Percentiles rank a stretch among this genome's conserved stretches.
Conservation (phyloP, 805 yeast species). For the Candida nonsorbophila region DNA sequence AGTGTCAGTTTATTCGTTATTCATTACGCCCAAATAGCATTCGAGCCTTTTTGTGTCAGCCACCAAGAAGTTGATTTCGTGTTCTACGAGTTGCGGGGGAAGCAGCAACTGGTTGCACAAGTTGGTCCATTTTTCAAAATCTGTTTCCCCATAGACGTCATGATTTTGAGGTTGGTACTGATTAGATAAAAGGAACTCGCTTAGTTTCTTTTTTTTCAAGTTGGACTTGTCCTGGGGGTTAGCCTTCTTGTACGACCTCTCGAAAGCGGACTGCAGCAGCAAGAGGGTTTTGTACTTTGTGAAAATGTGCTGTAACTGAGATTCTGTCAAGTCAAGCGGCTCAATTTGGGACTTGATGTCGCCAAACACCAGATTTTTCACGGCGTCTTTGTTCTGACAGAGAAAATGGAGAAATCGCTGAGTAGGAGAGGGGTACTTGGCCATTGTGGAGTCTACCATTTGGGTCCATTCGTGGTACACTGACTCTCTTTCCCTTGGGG, state of each 20-base stretch:
- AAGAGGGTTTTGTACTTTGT: constrained; percentile 22
- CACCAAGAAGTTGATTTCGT: constrained; percentile 29
- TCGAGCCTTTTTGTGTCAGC: constrained; percentile 35
- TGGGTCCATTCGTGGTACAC: constrained; percentile 22
- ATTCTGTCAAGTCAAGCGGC: no score
- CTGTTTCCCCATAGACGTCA: constrained; percentile 5
- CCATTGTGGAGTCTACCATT: neutral
- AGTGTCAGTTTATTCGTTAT: no score
- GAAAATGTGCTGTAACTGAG: constrained; percentile 14
- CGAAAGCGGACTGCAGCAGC: constrained; percentile 22
- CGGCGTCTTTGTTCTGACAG: constrained; percentile 23
- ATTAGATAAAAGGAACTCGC: constrained; percentile 12
- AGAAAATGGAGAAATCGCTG: constrained; percentile 17
- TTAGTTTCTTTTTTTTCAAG: constrained; percentile 23
- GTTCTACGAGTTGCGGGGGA: constrained; percentile 16
- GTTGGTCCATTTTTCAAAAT: constrained; percentile 24
- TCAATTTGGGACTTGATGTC: constrained; percentile 19
- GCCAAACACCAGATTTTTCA: constrained; percentile 19
- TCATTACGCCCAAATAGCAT: constrained; percentile 17
- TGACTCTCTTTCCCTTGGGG: constrained; percentile 13
- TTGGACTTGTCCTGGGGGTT: constrained; percentile 13
- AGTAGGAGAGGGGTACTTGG: constrained; percentile 10
- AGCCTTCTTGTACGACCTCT: constrained; percentile 16
- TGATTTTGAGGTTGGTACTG: constrained; percentile 1
- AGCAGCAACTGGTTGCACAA: constrained; percentile 17